phyloP scores from a whole-genome alignment of 257 asterid genomes.

The Nicotiana obtusifolia region DNA sequence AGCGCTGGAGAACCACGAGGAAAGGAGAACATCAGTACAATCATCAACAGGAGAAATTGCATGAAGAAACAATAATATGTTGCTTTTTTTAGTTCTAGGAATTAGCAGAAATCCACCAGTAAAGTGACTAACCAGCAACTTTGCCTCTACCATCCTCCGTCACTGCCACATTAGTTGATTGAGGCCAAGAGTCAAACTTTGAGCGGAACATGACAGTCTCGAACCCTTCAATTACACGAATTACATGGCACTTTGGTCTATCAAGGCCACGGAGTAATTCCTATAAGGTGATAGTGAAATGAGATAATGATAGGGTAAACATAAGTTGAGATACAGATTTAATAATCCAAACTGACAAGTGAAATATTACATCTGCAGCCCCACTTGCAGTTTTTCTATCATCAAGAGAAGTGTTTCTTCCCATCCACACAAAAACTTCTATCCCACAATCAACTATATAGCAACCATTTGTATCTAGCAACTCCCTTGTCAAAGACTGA shows the following conservation, averaged over 20 bases:
- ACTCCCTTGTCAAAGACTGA: slow-evolving; percentile 69
- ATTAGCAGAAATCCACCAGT: slow-evolving; percentile 10
- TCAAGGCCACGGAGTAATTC: slow-evolving; percentile 57
- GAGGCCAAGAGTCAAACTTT: slow-evolving; percentile 87
- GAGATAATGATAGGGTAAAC: slow-evolving; percentile 15
- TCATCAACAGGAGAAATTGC: not conserved
- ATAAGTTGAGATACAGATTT: slow-evolving; percentile 9
- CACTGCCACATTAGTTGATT: slow-evolving; percentile 56
- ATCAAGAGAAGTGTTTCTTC: slow-evolving; percentile 86
- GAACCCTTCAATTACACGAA: slow-evolving; percentile 91
- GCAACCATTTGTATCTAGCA: slow-evolving; percentile 78
- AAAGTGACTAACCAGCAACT: slow-evolving; percentile 85
- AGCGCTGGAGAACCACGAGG: slow-evolving; percentile 51
- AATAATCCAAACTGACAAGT: slow-evolving; percentile 22
- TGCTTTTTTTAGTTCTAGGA: not conserved
- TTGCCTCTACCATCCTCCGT: slow-evolving; percentile 97
- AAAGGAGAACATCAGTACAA: slow-evolving; percentile 12
- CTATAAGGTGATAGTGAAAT: slow-evolving; percentile 29
- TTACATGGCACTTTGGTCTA: slow-evolving; percentile 56
- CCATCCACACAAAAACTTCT: slow-evolving; percentile 91
- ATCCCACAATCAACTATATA: slow-evolving; percentile 85
- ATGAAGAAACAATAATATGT: not conserved
- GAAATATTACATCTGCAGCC: slow-evolving; percentile 67
- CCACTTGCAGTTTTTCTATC: slow-evolving; percentile 85
- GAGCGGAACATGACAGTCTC: slow-evolving; percentile 85